Percentiles rank a stretch among this genome's conserved stretches.
phyloP scores from a whole-genome alignment of 108 stramenopile genomes.

The Skeletonema menzelii region DNA sequence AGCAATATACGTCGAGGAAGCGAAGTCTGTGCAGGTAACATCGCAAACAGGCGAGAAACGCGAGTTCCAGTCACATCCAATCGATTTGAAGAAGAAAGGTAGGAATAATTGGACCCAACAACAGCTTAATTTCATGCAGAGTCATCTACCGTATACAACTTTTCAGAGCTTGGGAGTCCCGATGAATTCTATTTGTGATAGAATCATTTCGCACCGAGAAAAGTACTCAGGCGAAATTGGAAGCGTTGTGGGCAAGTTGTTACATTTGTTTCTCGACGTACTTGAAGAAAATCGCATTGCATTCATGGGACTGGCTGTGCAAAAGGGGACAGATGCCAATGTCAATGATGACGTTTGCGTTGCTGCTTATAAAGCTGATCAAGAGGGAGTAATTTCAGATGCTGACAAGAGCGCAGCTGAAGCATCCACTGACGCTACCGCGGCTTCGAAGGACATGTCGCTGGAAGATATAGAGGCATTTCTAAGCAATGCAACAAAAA shows the following conservation, averaged over 20 bases:
- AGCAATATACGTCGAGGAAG: constrained; percentile 12
- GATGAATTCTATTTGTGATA: constrained; percentile 67
- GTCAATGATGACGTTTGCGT: not conserved
- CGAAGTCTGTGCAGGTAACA: not conserved
- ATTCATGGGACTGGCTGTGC: not conserved
- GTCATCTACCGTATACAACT: constrained; percentile 16
- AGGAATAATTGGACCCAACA: constrained; percentile 27
- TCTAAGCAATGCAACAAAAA: constrained; percentile 22
- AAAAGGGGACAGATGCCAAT: not conserved
- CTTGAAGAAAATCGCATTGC: constrained; percentile 16
- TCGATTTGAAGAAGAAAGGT: constrained; percentile 47
- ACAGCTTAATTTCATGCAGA: constrained; percentile 22
- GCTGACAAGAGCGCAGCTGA: not conserved
- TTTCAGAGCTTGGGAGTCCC: constrained; percentile 50
- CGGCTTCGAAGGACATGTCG: constrained; percentile 28
- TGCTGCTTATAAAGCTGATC: not conserved
- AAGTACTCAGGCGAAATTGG: not conserved
- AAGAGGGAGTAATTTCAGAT: not conserved
- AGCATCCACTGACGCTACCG: not conserved
- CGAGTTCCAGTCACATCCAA: not conserved
- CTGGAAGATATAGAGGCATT: constrained; percentile 64
- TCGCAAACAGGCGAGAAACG: not conserved
- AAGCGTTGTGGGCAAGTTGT: constrained; percentile 13
- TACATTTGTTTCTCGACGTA: constrained; percentile 22
- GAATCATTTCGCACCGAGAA: constrained; percentile 24